These are phyloP conservation scores for Capillidium rhysosporum DNA, from an alignment of 371 early-diverging fungal genomes.

Conservation along the genomic window DNA sequence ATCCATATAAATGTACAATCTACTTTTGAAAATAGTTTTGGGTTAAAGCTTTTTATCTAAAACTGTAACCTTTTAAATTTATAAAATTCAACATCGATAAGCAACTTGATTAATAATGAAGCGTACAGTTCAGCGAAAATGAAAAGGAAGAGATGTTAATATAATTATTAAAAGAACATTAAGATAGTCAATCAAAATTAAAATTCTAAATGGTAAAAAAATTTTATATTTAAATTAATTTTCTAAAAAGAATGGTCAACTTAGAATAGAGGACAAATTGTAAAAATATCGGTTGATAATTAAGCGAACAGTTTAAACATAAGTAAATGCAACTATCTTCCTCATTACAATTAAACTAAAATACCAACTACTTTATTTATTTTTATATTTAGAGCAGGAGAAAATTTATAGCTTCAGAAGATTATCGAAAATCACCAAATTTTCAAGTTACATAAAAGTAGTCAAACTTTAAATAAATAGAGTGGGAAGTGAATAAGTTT, in stretches of 20 bases:
- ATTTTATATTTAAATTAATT: too few relatives aligned
- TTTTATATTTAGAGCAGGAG: background rate
- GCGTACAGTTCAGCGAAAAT: too few relatives aligned
- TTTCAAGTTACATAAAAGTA: slow-evolving; percentile 20
- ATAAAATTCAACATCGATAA: too few relatives aligned
- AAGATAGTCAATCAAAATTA: background rate
- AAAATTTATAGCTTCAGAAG: slow-evolving; percentile 27
- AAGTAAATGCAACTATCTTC: too few relatives aligned
- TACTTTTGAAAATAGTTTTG: too few relatives aligned
- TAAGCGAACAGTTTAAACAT: slow-evolving; percentile 28
- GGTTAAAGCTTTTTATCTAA: too few relatives aligned
- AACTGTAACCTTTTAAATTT: too few relatives aligned
- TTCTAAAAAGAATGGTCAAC: slow-evolving; percentile 17
- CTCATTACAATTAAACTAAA: too few relatives aligned
- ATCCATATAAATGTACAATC: too few relatives aligned
- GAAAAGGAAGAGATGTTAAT: background rate
- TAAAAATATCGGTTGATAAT: slow-evolving; percentile 25
- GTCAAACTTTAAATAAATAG: slow-evolving; percentile 18
- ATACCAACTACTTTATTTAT: too few relatives aligned
- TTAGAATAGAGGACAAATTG: slow-evolving; percentile 22
- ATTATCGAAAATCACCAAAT: slow-evolving; percentile 27
- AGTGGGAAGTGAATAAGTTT: slow-evolving; percentile 36
- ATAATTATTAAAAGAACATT: background rate
- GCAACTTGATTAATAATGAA: too few relatives aligned
- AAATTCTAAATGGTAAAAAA: background rate